Conservation (phyloP, 108 stramenopile species). For the Cyclotella distinguenda region DNA sequence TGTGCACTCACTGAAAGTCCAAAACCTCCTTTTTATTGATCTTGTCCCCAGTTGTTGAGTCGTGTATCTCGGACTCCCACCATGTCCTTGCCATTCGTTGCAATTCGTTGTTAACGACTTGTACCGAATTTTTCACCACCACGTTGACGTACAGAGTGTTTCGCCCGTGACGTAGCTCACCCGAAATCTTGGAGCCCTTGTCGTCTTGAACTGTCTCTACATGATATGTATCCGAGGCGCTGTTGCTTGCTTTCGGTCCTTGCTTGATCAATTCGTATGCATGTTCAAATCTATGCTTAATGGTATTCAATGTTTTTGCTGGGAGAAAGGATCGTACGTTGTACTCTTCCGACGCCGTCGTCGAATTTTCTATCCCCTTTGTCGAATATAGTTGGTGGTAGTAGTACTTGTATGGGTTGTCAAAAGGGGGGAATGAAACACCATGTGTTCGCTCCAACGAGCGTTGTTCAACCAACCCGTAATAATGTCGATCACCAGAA, state of each 20-base stretch:
- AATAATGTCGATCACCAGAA: conserved; percentile 65
- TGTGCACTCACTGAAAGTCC: no score
- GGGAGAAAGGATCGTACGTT: conserved; percentile 21
- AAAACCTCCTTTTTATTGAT: conserved; percentile 13
- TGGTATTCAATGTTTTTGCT: conserved; percentile 38
- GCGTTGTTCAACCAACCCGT: conserved; percentile 52
- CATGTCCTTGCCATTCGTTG: conserved; percentile 69
- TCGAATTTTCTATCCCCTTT: conserved; percentile 4
- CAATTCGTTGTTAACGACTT: conserved; percentile 72
- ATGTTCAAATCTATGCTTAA: conserved; percentile 71
- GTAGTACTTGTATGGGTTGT: conserved; percentile 36
- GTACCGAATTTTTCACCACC: conserved; percentile 74
- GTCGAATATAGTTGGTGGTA: conserved; percentile 13
- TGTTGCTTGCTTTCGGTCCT: conserved; percentile 40
- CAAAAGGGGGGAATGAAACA: not conserved
- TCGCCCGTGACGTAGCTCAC: conserved; percentile 43
- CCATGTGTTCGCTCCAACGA: conserved; percentile 43
- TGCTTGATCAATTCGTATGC: conserved; percentile 79
- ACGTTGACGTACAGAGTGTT: conserved; percentile 77
- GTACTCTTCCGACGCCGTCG: not conserved
- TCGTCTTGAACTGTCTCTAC: conserved; percentile 40
- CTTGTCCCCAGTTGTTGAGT: conserved; percentile 18
- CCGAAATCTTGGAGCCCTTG: conserved; percentile 7
- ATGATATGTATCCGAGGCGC: conserved; percentile 45
- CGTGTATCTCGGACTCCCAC: conserved; percentile 68